Base-by-base conservation (phyloP, 202 grass and related monocot genomes). In the Digitaria exilis region DNA sequence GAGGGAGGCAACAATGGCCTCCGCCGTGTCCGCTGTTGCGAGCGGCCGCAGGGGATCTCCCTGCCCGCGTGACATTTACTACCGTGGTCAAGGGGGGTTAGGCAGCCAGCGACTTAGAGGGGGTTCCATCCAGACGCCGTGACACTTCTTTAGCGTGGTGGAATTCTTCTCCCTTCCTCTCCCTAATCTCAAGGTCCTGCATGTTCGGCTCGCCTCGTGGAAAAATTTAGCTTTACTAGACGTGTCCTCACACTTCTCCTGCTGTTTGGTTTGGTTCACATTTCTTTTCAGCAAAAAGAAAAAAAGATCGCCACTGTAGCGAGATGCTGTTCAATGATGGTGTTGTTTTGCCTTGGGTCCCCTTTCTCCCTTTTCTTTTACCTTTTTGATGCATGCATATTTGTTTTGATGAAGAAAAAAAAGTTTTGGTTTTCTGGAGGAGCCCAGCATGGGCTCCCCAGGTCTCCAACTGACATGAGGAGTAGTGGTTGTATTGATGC, bases 301-400 rank as follows among this genome's bases (percentile, higher is more conserved):
- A n/a, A 44, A 74, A 83, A 26, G 49, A 30, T 69, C 16, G 68
- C 45, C 16, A 80, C 84, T 90, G 84, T 84, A 35, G 62, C 11
- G 69, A 69, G 88, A 90, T 90, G 83, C 88, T 86, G 67, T 26
- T 25, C 79, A 83, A 83, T 83, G 59, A 85, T 84, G 75, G 21
- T 90, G 82, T 49, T 80, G 37, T 56, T 79, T 66, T 16, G 32
- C 84, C 39, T 85, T 49, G 82, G 55, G 82, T 69, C 92, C 86
- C 82, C 1, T 50, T 48, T 68, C 32, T 2, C n/a, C n/a, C 52
- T 24, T 49, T 49, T 29, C 15, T 9, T 25, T 16, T 16, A 4
- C 28, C 13, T 9, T n/a, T 67, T 57, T 3, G 7, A 30, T 29
- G 43, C 25, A 48, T 49, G 68, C 16, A 1, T 7, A 9, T 4